Conservation (phyloP, 768 basidiomycete genomes). For the Coprinopsis marcescibilis region DNA sequence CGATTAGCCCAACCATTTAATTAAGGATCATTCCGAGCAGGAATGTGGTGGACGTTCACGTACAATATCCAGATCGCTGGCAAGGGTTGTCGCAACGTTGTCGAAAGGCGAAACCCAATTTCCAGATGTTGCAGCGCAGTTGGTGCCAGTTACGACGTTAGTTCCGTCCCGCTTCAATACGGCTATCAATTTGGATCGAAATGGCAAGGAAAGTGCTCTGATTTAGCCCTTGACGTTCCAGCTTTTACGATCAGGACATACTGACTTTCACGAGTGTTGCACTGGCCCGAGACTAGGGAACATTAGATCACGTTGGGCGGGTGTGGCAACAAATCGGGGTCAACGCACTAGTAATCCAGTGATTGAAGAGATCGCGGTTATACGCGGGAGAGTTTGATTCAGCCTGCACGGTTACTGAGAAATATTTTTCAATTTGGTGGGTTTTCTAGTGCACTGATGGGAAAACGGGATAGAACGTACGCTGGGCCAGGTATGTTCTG, state of each 20-base stretch:
- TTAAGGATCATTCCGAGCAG: no score
- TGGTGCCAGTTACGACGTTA: slow-evolving; percentile 33
- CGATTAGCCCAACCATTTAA: no score
- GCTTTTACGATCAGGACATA: slow-evolving; percentile 1
- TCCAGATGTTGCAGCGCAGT: slow-evolving; percentile 42
- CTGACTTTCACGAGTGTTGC: slow-evolving; percentile 49
- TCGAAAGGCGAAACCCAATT: slow-evolving; percentile 51
- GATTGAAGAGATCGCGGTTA: slow-evolving; percentile 35
- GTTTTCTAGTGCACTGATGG: slow-evolving; percentile 19
- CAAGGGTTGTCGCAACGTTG: slow-evolving; percentile 33
- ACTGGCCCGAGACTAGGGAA: slow-evolving; percentile 40
- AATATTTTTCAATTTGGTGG: background rate
- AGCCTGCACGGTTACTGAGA: slow-evolving; percentile 27
- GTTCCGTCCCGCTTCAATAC: slow-evolving; percentile 42
- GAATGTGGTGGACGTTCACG: slow-evolving; percentile 15
- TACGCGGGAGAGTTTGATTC: slow-evolving; percentile 31
- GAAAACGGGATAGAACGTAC: slow-evolving; percentile 16
- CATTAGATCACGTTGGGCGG: background rate
- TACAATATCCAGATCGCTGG: slow-evolving; percentile 49
- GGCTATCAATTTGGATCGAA: slow-evolving; percentile 17
- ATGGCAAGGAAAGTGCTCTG: background rate
- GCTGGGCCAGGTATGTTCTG: slow-evolving; percentile 25
- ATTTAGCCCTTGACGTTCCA: no score
- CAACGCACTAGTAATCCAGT: slow-evolving; percentile 42
- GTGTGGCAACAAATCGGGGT: background rate